These are phyloP conservation scores for Ophiocordyceps camponoti-rufipedis DNA, from an alignment of 2,329 filamentous ascomycete species.

Conservation along the genomic window DNA sequence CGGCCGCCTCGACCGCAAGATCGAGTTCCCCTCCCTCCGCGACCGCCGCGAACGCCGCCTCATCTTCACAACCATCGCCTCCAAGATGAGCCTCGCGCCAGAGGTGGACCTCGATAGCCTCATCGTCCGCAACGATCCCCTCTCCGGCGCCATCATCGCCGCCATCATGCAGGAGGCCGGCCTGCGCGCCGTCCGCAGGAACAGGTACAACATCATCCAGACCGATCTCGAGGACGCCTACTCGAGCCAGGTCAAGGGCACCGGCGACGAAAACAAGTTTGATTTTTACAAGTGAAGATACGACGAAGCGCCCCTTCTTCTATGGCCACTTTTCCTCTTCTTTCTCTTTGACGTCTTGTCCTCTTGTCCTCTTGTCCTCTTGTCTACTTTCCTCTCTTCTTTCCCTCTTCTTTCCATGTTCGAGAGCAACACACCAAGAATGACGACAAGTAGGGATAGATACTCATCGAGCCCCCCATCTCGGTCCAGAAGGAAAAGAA, in stretches of 20 bases:
- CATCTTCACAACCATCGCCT: slow-evolving; percentile 93
- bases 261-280: slow-evolving; percentile 51
- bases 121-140: slow-evolving; percentile 89
- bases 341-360: background rate
- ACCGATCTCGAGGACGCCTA: slow-evolving; percentile 93
- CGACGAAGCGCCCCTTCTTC: background rate
- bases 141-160: slow-evolving; percentile 89
- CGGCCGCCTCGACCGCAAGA: slow-evolving; percentile 91
- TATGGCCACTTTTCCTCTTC: background rate
- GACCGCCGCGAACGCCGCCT: slow-evolving; percentile 88
- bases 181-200: slow-evolving; percentile 84
- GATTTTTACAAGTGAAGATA: slow-evolving; percentile 64
- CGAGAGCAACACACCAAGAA: background rate
- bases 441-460: no score
- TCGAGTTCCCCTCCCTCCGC: slow-evolving; percentile 90
- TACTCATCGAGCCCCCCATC: no score
- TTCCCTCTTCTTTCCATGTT: background rate
- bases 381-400: background rate
- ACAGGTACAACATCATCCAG: slow-evolving; percentile 98
- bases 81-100: slow-evolving; percentile 91
- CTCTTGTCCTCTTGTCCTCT: background rate
- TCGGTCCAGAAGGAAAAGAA: background rate
- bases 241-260: slow-evolving; percentile 83
- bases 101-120: slow-evolving; percentile 93
- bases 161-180: slow-evolving; percentile 99